These are phyloP conservation scores for Paramyrothecium roridum DNA, from an alignment of 2,329 filamentous ascomycete species.

Conservation along the genomic window DNA sequence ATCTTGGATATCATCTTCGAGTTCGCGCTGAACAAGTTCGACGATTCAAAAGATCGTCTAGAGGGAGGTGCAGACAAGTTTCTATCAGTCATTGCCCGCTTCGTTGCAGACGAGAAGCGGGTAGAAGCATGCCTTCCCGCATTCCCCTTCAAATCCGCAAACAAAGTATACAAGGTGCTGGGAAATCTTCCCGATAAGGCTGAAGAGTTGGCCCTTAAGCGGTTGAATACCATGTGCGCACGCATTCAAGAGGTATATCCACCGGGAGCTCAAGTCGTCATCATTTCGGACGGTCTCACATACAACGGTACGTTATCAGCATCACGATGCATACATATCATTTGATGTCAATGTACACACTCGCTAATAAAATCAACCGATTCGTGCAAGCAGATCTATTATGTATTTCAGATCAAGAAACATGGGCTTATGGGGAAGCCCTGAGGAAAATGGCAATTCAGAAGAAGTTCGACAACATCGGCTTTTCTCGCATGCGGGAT, in stretches of 20 bases:
- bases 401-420: constrained; percentile 41
- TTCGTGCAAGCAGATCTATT: constrained; percentile 36
- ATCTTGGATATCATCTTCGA: constrained; percentile 19
- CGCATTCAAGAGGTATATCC: constrained; percentile 20
- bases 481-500: constrained; percentile 42
- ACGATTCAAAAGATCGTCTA: constrained; percentile 11
- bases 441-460: constrained; percentile 33
- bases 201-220: constrained; percentile 42
- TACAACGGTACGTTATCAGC: constrained; percentile 42
- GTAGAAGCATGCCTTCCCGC: constrained; percentile 39
- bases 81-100: constrained; percentile 11
- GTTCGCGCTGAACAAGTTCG: constrained; percentile 18
- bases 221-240: constrained; percentile 14
- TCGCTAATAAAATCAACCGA: neutral
- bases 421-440: constrained; percentile 46
- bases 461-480: constrained; percentile 36
- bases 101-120: constrained; percentile 8
- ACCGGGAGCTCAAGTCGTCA: constrained; percentile 28
- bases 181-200: constrained; percentile 46
- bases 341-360: neutral
- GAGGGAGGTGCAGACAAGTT: constrained; percentile 10
- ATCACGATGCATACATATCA: too few relatives aligned
- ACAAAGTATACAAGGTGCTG: constrained; percentile 46
- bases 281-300: constrained; percentile 50
- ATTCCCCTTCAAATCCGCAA: constrained; percentile 55